A percentile compares a stretch with the other conserved stretches of the same genome.
Conservation (phyloP, 2,329 filamentous ascomycete species). For the Colletotrichum tamarilloi region DNA sequence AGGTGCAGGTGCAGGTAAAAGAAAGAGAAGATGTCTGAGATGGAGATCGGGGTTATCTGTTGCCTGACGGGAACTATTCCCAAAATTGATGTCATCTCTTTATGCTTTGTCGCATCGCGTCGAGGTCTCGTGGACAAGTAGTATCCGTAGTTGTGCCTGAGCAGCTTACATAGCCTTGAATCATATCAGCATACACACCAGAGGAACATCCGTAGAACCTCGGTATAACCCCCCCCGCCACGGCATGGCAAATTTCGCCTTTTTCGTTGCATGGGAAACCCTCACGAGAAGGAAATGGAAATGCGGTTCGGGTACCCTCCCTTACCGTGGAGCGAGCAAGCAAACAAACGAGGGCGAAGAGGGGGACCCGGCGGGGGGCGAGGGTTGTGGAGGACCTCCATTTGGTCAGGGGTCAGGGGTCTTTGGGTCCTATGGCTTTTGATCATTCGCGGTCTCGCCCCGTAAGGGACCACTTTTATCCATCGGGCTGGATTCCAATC, state of each 20-base stretch:
- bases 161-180: too few species aligned
- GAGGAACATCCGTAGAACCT: neutral
- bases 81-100: neutral
- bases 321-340: neutral
- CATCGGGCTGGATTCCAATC: neutral
- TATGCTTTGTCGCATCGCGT: neutral
- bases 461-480: neutral
- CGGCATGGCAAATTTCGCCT: neutral
- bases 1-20: neutral
- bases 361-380: neutral
- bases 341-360: neutral
- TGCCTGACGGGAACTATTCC: neutral
- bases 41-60: neutral
- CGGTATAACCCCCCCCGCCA: neutral
- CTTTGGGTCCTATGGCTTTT: neutral
- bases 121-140: neutral
- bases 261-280: neutral
- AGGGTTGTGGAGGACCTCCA: neutral
- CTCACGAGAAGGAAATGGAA: neutral
- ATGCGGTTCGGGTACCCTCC: slow-evolving; percentile 1
- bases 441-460: slow-evolving; percentile 1
- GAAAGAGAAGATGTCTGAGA: slow-evolving; percentile 4
- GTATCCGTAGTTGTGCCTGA: too few species aligned
- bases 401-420: neutral
- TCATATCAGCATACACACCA: too few species aligned